Evolutionary conservation across 768 basidiomycete species (phyloP).

Genomic region (Trametes punicea): DNA sequence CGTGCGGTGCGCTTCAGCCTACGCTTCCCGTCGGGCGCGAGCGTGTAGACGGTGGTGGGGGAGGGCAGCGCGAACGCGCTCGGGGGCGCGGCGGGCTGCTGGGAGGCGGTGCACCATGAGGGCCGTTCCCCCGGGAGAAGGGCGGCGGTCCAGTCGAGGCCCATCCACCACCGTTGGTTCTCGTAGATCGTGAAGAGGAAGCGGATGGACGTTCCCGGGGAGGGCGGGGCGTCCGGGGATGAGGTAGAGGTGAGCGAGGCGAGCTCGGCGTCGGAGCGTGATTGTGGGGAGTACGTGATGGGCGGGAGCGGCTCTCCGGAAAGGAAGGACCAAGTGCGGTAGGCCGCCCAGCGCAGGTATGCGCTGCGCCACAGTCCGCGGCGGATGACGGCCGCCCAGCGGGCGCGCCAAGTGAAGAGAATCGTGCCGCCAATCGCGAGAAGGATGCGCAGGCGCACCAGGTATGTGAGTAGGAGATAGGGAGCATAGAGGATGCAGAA

Average conservation of each 20-base stretch:
- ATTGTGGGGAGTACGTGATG: slow-evolving; percentile 24
- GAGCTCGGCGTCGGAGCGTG: slow-evolving; percentile 31
- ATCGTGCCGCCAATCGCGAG: slow-evolving; percentile 57
- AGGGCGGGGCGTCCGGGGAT: not conserved
- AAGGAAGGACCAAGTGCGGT: slow-evolving; percentile 48
- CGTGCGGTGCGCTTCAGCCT: slow-evolving; percentile 67
- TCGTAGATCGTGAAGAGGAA: slow-evolving; percentile 91
- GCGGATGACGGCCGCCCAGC: slow-evolving; percentile 58
- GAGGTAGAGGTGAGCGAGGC: slow-evolving; percentile 20
- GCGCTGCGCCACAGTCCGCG: slow-evolving; percentile 60
- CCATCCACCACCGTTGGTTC: slow-evolving; percentile 98
- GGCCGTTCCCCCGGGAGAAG: slow-evolving; percentile 87
- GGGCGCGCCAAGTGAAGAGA: slow-evolving; percentile 60
- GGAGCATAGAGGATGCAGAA: slow-evolving; percentile 56
- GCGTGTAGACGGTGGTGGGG: slow-evolving; percentile 53
- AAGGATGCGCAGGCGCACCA: slow-evolving; percentile 60
- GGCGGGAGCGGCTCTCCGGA: slow-evolving; percentile 52
- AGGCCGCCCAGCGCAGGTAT: slow-evolving; percentile 62
- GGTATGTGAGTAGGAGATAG: slow-evolving; percentile 61
- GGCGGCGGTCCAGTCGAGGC: slow-evolving; percentile 92
- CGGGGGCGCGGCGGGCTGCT: slow-evolving; percentile 65
- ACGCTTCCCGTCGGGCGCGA: slow-evolving; percentile 32
- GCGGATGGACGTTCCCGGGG: slow-evolving; percentile 38
- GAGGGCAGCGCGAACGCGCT: slow-evolving; percentile 65
- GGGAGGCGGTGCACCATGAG: slow-evolving; percentile 69